Evolutionary conservation across 2,329 filamentous ascomycete species (phyloP).

Genomic region (Colletotrichum destructivum): DNA sequence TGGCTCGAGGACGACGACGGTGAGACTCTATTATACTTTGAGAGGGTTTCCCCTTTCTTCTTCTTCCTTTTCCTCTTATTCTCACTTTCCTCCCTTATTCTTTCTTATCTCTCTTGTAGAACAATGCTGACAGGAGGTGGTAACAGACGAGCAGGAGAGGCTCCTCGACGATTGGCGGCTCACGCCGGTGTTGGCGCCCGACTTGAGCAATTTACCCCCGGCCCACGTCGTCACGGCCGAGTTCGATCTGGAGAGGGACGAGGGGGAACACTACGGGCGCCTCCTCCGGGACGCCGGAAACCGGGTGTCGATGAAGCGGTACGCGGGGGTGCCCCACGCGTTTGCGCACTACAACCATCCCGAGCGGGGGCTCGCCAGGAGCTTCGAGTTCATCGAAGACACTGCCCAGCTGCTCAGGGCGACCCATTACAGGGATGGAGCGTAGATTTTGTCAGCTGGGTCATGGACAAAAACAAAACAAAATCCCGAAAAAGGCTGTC

Average conservation of each 20-base stretch:
- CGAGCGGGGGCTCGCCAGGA: constrained; percentile 45
- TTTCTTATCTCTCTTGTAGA: background rate
- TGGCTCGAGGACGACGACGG: constrained; percentile 49
- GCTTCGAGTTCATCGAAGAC: constrained; percentile 49
- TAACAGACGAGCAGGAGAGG: constrained; percentile 19
- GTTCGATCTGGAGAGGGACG: constrained; percentile 54
- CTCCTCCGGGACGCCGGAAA: constrained; percentile 47
- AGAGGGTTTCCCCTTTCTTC: no score
- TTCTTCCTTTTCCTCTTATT: no score
- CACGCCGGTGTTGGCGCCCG: constrained; percentile 46
- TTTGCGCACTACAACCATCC: constrained; percentile 51
- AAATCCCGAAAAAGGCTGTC: no score
- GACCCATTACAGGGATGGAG: background rate
- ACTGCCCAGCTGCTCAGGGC: constrained; percentile 32
- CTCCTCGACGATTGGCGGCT: constrained; percentile 21
- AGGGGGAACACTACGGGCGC: constrained; percentile 49
- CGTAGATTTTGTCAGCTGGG: no score
- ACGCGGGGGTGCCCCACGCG: constrained; percentile 49
- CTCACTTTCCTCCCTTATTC: constrained; percentile 9
- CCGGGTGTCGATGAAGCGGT: constrained; percentile 47
- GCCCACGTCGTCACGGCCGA: constrained; percentile 54
- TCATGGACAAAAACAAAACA: no score
- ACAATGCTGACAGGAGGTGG: background rate
- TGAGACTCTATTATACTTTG: constrained; percentile 14
- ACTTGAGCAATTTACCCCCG: constrained; percentile 47